Evolutionary conservation across 768 basidiomycete genomes (phyloP), one percentile per base, ranked within the genome.

Genomic region (Termitomyces sp.): DNA sequence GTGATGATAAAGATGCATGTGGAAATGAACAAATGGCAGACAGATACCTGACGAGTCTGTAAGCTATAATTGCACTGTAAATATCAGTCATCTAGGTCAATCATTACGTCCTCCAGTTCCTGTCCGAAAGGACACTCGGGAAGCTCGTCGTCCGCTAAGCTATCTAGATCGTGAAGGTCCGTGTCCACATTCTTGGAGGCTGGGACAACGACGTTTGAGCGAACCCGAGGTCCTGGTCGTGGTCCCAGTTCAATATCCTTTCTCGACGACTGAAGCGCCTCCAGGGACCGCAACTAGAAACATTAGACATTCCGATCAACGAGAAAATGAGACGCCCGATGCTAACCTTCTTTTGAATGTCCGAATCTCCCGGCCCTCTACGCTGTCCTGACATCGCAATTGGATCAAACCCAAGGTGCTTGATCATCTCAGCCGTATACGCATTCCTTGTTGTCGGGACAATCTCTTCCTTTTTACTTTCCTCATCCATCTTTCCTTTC

Each of bases 361-460:
- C 73, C 9, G 69, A 64, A 46, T 78, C 73, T 35, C 51, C 51
- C 21, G 74, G 73, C 23, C 61, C 62, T 56, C 74, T 75, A 40
- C 73, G 71, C 40, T 75, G 77, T 1, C 83, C 83, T 42, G 73
- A 69, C 64, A 84, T 86, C 8, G 76, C 65, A 2, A 84, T 82
- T 25, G 92, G 92, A 70, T 94, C 89, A 58, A 93, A 94, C 2
- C 92, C 92, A 3, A 94, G 75, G 5, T 80, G 75, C 65, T 86
- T 86, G 65, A 94, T 83, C 23, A 89, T 69, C 49, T 75, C 75
- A 0, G 86, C 84, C 38, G 86, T 85, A 68, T 87, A 93, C 2
- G 82, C 79, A 44, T 70, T 74, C 65, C 78, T 83, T 48, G 62
- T 62, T 43, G 70, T 58, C 34, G 56, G 46, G 19, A 56, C 10